These are phyloP conservation scores for Madurella mycetomatis DNA, from an alignment of 2,329 filamentous ascomycete genomes.

Conservation along the genomic window DNA sequence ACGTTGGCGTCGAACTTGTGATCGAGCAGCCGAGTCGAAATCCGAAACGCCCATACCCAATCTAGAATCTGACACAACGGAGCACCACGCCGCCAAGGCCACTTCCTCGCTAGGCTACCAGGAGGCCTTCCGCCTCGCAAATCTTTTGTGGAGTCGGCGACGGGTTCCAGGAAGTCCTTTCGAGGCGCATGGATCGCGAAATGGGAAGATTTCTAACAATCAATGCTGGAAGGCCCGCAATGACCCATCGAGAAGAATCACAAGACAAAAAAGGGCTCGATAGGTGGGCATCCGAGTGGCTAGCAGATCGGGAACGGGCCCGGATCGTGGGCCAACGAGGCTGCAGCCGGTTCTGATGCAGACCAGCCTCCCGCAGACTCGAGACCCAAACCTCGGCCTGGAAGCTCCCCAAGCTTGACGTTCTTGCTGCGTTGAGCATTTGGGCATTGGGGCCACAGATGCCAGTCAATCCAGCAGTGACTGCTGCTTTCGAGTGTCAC, in stretches of 20 bases:
- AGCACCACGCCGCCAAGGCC: neutral
- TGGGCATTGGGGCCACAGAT: neutral
- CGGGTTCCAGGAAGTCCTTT: conserved; percentile 7
- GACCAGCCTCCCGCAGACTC: neutral
- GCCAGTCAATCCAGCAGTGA: neutral
- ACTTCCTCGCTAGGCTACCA: conserved; percentile 1
- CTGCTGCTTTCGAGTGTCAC: neutral
- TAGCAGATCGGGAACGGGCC: neutral
- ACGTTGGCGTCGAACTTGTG: too few relatives aligned
- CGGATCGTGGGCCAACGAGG: conserved; percentile 1
- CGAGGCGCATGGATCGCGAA: conserved; percentile 10
- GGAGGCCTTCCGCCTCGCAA: neutral
- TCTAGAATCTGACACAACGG: neutral
- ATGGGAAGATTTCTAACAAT: neutral
- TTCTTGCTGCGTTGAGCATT: neutral
- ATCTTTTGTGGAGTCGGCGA: conserved; percentile 9
- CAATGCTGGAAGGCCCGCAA: conserved; percentile 3
- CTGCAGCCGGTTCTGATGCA: conserved; percentile 9
- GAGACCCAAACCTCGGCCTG: too few relatives aligned
- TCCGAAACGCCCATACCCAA: neutral
- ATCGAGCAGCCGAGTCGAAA: neutral
- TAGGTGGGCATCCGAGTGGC: too few relatives aligned
- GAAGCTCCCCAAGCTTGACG: too few relatives aligned
- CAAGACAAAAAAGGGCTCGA: too few relatives aligned
- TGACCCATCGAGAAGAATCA: neutral